phyloP scores from a whole-genome alignment of 176 grass and related monocot species.

The Zoysia pacifica region DNA sequence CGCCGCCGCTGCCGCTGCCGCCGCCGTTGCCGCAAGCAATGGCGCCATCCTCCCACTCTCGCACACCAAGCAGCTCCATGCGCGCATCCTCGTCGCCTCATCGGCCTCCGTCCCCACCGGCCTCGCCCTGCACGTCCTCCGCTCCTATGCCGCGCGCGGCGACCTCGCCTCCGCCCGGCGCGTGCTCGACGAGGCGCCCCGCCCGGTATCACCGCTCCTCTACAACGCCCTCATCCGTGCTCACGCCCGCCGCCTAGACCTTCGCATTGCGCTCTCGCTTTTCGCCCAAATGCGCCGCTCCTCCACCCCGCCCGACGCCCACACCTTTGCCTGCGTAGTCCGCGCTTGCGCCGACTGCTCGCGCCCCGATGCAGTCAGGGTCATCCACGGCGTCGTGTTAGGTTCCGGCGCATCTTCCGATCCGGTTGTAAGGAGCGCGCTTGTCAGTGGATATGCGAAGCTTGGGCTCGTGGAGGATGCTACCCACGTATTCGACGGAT shows the following conservation, averaged over 20 bases:
- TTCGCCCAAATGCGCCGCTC: slow-evolving; percentile 53
- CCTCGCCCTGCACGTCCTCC: slow-evolving; percentile 51
- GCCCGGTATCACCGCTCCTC: slow-evolving; percentile 41
- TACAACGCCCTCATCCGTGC: slow-evolving; percentile 66
- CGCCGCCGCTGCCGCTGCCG: slow-evolving; percentile 6
- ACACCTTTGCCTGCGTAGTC: slow-evolving; percentile 70
- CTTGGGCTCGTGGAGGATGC: slow-evolving; percentile 43
- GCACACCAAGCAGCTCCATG: slow-evolving; percentile 59
- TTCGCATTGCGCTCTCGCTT: slow-evolving; percentile 36
- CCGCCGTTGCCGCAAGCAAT: slow-evolving; percentile 21
- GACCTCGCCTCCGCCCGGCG: slow-evolving; percentile 48
- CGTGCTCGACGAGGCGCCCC: slow-evolving; percentile 52
- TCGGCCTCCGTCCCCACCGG: slow-evolving; percentile 6
- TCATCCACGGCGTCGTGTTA: slow-evolving; percentile 22
- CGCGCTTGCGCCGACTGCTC: slow-evolving; percentile 59
- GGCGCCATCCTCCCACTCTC: slow-evolving; percentile 24
- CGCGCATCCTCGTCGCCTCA: slow-evolving; percentile 36
- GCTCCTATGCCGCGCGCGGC: slow-evolving; percentile 42
- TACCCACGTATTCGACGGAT: slow-evolving; percentile 43
- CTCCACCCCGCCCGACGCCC: slow-evolving; percentile 42
- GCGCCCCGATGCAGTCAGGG: slow-evolving; percentile 18
- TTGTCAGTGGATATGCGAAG: slow-evolving; percentile 51
- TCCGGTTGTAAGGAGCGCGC: slow-evolving; percentile 44
- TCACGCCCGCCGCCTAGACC: slow-evolving; percentile 47
- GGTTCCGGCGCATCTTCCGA: slow-evolving; percentile 30